These are phyloP conservation scores for Hypholoma sublateritium DNA, from an alignment of 768 basidiomycete genomes.

Conservation along the genomic window DNA sequence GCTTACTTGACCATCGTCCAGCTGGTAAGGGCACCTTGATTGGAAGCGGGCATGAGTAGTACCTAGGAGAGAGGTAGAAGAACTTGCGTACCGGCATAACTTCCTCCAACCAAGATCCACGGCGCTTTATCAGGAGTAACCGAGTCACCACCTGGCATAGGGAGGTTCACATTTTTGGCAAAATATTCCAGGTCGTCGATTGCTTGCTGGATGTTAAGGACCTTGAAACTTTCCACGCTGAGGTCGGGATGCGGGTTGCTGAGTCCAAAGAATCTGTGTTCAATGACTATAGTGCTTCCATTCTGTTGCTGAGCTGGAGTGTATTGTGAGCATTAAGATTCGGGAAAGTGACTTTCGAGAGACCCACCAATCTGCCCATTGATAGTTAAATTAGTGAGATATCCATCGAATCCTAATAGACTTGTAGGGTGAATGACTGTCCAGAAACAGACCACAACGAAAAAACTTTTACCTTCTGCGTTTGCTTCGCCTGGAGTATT, in stretches of 20 bases:
- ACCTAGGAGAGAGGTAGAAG: too few species aligned
- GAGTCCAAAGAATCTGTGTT: slow-evolving; percentile 72
- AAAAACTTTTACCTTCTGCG: slow-evolving; percentile 38
- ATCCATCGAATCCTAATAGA: slow-evolving; percentile 39
- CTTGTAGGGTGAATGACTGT: not conserved
- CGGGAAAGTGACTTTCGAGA: not conserved
- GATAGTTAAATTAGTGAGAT: slow-evolving; percentile 62
- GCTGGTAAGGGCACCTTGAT: slow-evolving; percentile 43
- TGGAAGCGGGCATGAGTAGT: not conserved
- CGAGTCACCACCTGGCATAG: slow-evolving; percentile 61
- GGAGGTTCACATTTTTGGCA: slow-evolving; percentile 58
- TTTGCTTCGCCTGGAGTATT: slow-evolving; percentile 65
- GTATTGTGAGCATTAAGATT: not conserved
- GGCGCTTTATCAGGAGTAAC: slow-evolving; percentile 51
- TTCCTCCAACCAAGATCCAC: slow-evolving; percentile 49
- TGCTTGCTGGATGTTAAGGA: slow-evolving; percentile 70
- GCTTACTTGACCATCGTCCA: slow-evolving; percentile 68
- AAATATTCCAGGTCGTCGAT: slow-evolving; percentile 73
- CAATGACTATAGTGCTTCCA: slow-evolving; percentile 59
- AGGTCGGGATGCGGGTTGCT: slow-evolving; percentile 69
- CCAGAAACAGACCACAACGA: slow-evolving; percentile 7
- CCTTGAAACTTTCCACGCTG: slow-evolving; percentile 48
- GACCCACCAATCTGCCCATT: slow-evolving; percentile 49
- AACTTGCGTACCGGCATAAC: slow-evolving; percentile 37
- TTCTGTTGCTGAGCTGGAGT: slow-evolving; percentile 55